phyloP scores from a whole-genome alignment of 176 grass and related monocot genomes.

The Rhynchospora tenuis region DNA sequence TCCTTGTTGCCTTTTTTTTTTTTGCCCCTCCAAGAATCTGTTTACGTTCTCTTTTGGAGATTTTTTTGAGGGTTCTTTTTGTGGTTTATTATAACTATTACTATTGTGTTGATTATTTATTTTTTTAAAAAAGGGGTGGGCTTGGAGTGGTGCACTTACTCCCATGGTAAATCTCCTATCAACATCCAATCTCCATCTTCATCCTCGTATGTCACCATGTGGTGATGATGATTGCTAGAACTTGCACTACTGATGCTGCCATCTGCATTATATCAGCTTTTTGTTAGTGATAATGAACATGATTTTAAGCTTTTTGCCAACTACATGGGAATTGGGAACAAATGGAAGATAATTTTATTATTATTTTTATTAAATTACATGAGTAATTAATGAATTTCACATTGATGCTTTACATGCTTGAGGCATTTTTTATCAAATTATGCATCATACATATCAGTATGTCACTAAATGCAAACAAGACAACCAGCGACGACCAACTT shows the following conservation, averaged over 20 bases:
- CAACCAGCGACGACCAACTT: too few species aligned
- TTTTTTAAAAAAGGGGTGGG: background rate
- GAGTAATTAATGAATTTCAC: background rate
- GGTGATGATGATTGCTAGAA: conserved; percentile 1
- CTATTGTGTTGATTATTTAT: background rate
- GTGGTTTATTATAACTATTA: background rate
- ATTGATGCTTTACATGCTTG: background rate
- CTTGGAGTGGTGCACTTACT: conserved; percentile 28
- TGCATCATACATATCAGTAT: too few species aligned
- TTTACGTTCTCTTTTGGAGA: background rate
- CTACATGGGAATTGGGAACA: background rate
- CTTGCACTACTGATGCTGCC: background rate
- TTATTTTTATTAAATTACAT: too few species aligned
- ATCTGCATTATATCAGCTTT: background rate
- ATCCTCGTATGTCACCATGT: conserved; percentile 56
- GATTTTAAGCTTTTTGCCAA: background rate
- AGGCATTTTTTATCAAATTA: background rate
- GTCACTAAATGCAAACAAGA: too few species aligned
- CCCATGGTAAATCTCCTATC: conserved; percentile 72
- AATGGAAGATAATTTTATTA: too few species aligned
- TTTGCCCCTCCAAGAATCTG: background rate
- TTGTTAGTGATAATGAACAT: background rate
- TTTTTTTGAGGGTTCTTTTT: background rate
- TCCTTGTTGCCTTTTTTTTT: background rate
- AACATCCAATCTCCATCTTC: conserved; percentile 73